Conservation (phyloP, 1,284 basidiomycete species). For the Grifola frondosa region DNA sequence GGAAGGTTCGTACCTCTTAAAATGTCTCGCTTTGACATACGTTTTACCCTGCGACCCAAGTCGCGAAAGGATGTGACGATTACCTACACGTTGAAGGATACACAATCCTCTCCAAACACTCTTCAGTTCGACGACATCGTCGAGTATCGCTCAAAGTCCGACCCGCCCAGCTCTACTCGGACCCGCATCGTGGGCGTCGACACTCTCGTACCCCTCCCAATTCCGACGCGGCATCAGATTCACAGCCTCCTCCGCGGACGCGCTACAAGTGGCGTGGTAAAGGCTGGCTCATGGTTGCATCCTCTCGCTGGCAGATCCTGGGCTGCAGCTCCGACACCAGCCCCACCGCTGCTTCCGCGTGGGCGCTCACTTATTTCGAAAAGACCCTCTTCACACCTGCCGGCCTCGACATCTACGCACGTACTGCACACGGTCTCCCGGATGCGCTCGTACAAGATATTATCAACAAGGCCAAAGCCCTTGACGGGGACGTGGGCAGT, state of each 20-base stretch:
- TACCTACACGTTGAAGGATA: conserved; percentile 34
- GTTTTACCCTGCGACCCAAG: conserved; percentile 13
- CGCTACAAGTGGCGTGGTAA: conserved; percentile 49
- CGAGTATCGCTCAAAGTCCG: conserved; percentile 34
- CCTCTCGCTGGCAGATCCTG: conserved; percentile 49
- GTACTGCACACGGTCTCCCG: conserved; percentile 27
- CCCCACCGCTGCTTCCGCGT: conserved; percentile 26
- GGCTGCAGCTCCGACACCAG: conserved; percentile 33
- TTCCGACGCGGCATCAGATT: not conserved
- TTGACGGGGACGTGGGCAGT: conserved; percentile 19
- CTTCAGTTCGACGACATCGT: conserved; percentile 41
- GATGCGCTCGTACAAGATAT: conserved; percentile 23
- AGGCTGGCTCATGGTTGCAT: conserved; percentile 41
- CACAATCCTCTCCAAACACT: conserved; percentile 15
- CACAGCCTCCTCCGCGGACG: conserved; percentile 23
- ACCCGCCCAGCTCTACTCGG: conserved; percentile 24
- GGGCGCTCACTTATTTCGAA: conserved; percentile 51
- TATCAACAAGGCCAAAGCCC: conserved; percentile 12
- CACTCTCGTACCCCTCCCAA: conserved; percentile 20
- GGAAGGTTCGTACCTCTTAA: conserved; percentile 39
- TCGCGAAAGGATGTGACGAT: conserved; percentile 46
- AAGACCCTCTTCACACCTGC: conserved; percentile 52
- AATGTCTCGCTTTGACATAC: not conserved
- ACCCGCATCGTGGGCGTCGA: conserved; percentile 40
- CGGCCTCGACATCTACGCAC: conserved; percentile 48